phyloP scores from a whole-genome alignment of 1,284 basidiomycete species.

The Cystobasidium pallidum region DNA sequence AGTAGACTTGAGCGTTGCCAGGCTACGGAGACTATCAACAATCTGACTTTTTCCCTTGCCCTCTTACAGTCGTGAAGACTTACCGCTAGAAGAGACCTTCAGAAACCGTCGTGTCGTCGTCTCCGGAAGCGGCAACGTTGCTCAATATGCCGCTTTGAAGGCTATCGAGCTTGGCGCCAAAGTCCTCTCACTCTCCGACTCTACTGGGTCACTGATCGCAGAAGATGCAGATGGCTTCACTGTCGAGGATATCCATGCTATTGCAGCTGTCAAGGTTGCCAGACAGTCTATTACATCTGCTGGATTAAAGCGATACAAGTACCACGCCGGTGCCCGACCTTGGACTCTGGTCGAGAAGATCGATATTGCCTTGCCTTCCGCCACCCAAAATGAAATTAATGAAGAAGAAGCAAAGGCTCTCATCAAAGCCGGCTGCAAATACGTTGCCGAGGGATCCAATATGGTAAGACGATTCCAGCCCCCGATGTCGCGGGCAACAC shows the following conservation, averaged over 20 bases:
- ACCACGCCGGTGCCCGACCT: slow-evolving; percentile 71
- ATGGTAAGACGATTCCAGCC: too few species aligned
- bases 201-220: slow-evolving; percentile 71
- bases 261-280: slow-evolving; percentile 68
- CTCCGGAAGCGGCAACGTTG: slow-evolving; percentile 61
- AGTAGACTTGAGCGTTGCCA: not conserved
- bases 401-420: slow-evolving; percentile 72
- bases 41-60: not conserved
- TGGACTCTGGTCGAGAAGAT: slow-evolving; percentile 72
- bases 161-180: slow-evolving; percentile 75
- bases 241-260: slow-evolving; percentile 64
- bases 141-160: slow-evolving; percentile 72
- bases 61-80: slow-evolving; percentile 20
- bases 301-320: slow-evolving; percentile 63
- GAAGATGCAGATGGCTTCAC: slow-evolving; percentile 64
- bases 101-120: slow-evolving; percentile 68
- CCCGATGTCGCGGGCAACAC: too few species aligned
- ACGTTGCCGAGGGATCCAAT: slow-evolving; percentile 78
- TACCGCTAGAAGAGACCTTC: slow-evolving; percentile 55
- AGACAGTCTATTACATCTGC: slow-evolving; percentile 64
- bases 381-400: slow-evolving; percentile 77
- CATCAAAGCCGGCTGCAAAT: slow-evolving; percentile 69
- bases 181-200: slow-evolving; percentile 78
- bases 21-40: not conserved
- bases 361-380: slow-evolving; percentile 75